Evolutionary conservation across 1,139 yeast genomes (phyloP).

Genomic region (Nakaseomyces delphensis): DNA sequence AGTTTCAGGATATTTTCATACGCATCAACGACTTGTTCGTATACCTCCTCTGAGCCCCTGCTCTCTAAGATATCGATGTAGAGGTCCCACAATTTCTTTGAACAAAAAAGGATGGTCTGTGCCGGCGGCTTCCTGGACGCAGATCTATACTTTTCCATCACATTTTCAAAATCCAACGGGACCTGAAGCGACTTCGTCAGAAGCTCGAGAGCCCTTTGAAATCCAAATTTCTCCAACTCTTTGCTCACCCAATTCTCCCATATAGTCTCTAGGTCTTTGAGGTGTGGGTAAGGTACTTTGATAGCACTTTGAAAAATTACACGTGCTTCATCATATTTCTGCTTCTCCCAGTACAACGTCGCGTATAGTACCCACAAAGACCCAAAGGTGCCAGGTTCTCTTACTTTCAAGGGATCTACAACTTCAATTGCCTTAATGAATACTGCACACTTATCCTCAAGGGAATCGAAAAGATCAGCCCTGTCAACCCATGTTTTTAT

Average conservation of each 20-base stretch:
- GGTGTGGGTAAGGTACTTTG: constrained; percentile 57
- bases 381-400: constrained; percentile 36
- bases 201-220: constrained; percentile 46
- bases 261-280: constrained; percentile 57
- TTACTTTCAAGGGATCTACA: constrained; percentile 54
- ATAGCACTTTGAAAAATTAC: constrained; percentile 56
- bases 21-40: constrained; percentile 38
- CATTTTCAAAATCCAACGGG: constrained; percentile 31
- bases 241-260: constrained; percentile 59
- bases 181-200: constrained; percentile 44
- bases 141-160: constrained; percentile 21
- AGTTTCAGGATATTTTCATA: constrained; percentile 55
- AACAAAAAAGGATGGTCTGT: constrained; percentile 52
- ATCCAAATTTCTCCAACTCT: constrained; percentile 49
- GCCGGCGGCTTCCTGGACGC: constrained; percentile 38
- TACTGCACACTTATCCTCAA: constrained; percentile 42
- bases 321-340: constrained; percentile 54
- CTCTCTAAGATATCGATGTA: constrained; percentile 70
- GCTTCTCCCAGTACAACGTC: constrained; percentile 46
- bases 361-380: constrained; percentile 69
- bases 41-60: constrained; percentile 26
- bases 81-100: constrained; percentile 60
- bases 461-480: constrained; percentile 37
- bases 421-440: constrained; percentile 60
- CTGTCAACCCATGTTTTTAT: constrained; percentile 65